Base-by-base conservation (phyloP, 2,329 filamentous ascomycete genomes). In the Calonectria crousiana region DNA sequence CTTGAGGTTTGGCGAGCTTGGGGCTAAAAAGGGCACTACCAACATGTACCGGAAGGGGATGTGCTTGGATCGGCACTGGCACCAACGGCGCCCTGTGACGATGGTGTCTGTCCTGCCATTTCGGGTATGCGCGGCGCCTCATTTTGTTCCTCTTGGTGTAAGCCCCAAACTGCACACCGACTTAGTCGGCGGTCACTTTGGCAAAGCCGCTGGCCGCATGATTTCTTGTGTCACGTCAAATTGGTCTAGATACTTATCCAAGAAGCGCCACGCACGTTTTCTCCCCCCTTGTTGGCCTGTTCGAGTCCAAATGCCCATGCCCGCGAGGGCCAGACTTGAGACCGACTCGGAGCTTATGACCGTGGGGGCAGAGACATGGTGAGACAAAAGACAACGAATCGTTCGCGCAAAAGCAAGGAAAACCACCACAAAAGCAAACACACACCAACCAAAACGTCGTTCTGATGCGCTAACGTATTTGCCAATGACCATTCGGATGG, bases 51-150 rank as follows among this genome's bases (percentile, higher is more conserved):
- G 23, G 44, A 47, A 47, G n/a, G 41, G 41, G 23, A 66, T 41
- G 34, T 36, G 58, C 58, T 64, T 64, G 58, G 38, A 36, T 20
- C 36, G 73, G 73, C 71, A 73, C 67, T 34, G 51, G 60, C 36
- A 41, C 69, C 47, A 56, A 47, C n/a, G 51, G 36, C 62, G 23
- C 67, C 60, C 52, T 38, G 49, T 52, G 74, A 70, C 71, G 36
- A 71, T 74, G 67, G 32, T 66, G n/a, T 32, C 62, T 60, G 67
- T 68, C 74, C 67, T 73, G 74, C 53, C 67, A 74, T 75, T 68
- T 75, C 74, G 71, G 74, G 69, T 44, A 41, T 65, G 60, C 51
- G 60, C 20, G 65, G 66, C 65, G 73, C 70, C 70, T 72, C 30
- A 53, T 30, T 41, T 41, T 64, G 72, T 53, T 65, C n/a, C 28